phyloP scores from a whole-genome alignment of 148 eudicot species.

The Cornus suecica region DNA sequence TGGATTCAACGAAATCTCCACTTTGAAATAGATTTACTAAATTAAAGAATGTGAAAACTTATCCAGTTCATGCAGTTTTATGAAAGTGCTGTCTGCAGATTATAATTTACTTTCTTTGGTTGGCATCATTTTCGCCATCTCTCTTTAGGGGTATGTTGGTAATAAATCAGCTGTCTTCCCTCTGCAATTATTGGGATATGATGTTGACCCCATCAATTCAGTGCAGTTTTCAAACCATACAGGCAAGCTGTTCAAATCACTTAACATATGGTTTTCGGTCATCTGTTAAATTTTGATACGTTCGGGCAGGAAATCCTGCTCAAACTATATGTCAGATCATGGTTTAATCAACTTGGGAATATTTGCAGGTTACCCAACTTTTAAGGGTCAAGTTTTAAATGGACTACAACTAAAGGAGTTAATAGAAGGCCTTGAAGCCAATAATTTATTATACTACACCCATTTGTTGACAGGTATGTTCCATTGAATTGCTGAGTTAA shows the following conservation, averaged over 20 bases:
- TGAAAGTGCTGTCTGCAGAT: not conserved
- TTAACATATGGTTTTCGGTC: constrained; percentile 23
- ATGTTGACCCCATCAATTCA: constrained; percentile 92
- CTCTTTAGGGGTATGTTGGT: constrained; percentile 85
- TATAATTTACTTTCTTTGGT: constrained; percentile 2
- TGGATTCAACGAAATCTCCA: not conserved
- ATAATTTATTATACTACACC: constrained; percentile 78
- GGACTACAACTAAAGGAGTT: constrained; percentile 86
- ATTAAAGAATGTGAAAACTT: not conserved
- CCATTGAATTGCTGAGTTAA: not conserved
- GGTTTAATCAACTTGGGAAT: constrained; percentile 10
- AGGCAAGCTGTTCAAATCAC: constrained; percentile 66
- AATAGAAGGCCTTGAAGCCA: constrained; percentile 89
- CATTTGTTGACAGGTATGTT: constrained; percentile 87
- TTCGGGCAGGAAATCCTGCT: constrained; percentile 10
- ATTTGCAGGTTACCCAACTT: constrained; percentile 88
- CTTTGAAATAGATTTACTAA: not conserved
- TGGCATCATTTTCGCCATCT: constrained; percentile 10
- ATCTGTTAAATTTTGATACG: constrained; percentile 12
- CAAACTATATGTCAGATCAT: not conserved
- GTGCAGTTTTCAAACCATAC: constrained; percentile 98
- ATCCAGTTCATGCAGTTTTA: not conserved
- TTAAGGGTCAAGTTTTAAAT: constrained; percentile 90
- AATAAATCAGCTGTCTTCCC: constrained; percentile 98
- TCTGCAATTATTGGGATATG: constrained; percentile 90